phyloP scores from a whole-genome alignment of 31 red algal genomes.

The Endocladia muricata region DNA sequence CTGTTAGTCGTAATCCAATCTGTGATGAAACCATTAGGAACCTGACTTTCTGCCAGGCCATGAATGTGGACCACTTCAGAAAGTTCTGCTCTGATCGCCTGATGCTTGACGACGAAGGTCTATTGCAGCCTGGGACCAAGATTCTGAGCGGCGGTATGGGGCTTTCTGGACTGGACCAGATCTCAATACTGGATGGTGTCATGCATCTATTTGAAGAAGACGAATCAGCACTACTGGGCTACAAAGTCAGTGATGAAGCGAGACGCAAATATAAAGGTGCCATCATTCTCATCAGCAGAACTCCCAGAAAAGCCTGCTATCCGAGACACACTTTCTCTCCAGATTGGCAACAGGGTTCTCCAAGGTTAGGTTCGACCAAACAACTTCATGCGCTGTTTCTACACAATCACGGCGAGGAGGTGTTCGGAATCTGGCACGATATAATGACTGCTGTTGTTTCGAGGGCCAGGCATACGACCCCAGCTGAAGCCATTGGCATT shows the following conservation, averaged over 20 bases:
- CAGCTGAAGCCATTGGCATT: neutral
- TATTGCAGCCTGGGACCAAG: neutral
- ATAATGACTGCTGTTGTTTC: neutral
- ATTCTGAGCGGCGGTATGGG: neutral
- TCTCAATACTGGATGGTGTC: neutral
- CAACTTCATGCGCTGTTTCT: constrained; percentile 7
- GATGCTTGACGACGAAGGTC: neutral
- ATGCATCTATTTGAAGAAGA: constrained; percentile 10
- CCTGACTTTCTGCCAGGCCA: neutral
- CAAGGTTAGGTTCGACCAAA: neutral
- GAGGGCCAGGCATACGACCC: neutral
- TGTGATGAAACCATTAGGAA: neutral
- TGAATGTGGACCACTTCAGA: neutral
- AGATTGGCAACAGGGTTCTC: neutral
- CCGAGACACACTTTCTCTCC: neutral
- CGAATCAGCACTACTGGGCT: neutral
- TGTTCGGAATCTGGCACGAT: neutral
- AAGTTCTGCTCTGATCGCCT: neutral
- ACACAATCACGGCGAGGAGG: neutral
- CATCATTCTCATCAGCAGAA: neutral
- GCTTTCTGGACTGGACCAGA: constrained; percentile 1
- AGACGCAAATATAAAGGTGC: neutral
- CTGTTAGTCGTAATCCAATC: neutral
- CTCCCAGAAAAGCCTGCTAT: neutral
- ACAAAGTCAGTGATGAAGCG: neutral